Conservation (phyloP, 2,329 filamentous ascomycete species). For the Arthrinium puccinioides region DNA sequence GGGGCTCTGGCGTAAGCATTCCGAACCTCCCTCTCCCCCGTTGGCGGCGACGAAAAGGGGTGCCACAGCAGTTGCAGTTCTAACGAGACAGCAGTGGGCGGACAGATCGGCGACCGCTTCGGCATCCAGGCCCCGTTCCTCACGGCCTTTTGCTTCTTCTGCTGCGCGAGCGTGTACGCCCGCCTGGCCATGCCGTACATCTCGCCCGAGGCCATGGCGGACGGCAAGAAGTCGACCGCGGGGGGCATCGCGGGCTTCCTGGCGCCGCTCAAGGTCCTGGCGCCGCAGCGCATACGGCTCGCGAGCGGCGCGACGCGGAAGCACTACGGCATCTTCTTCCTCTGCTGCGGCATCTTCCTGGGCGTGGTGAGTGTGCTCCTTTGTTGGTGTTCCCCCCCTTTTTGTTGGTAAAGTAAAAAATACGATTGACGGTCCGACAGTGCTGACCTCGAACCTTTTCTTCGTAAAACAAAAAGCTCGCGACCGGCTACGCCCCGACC, state of each 20-base stretch:
- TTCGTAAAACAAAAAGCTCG: conserved; percentile 42
- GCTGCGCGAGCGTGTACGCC: conserved; percentile 34
- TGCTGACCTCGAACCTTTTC: conserved; percentile 1
- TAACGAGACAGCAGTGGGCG: conserved; percentile 48
- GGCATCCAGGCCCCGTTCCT: conserved; percentile 60
- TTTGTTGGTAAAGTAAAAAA: conserved; percentile 1
- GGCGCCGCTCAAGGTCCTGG: conserved; percentile 55
- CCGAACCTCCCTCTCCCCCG: too few species aligned
- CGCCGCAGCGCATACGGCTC: conserved; percentile 47
- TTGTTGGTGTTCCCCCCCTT: not conserved
- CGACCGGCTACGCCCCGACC: conserved; percentile 59
- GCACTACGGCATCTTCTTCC: conserved; percentile 56
- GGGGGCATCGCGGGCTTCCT: conserved; percentile 47
- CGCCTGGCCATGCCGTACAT: conserved; percentile 32
- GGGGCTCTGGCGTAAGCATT: conserved; percentile 47
- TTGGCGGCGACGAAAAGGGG: conserved; percentile 1
- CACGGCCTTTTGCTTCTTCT: conserved; percentile 51
- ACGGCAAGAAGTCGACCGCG: conserved; percentile 13
- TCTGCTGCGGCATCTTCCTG: conserved; percentile 59
- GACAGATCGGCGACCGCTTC: conserved; percentile 55
- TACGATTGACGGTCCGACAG: too few species aligned
- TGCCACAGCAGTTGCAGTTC: too few species aligned
- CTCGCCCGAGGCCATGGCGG: conserved; percentile 6
- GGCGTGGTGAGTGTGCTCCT: conserved; percentile 42
- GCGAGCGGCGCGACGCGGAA: conserved; percentile 36